Conservation (phyloP, 371 early-diverging fungal genomes). For the Saksenaea vasiformis region DNA sequence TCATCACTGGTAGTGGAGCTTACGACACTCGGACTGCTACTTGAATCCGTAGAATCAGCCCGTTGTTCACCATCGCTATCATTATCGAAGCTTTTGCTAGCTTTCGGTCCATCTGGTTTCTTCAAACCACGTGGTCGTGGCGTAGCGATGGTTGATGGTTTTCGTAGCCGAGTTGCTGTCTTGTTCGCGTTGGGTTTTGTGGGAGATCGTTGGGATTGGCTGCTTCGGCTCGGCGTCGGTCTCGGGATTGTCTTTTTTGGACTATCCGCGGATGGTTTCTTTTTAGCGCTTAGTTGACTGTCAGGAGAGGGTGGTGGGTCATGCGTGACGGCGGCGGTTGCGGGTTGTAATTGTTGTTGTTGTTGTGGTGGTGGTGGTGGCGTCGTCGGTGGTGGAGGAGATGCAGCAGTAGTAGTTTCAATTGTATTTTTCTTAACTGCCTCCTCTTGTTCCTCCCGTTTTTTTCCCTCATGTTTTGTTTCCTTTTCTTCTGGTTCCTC, state of each 20-base stretch:
- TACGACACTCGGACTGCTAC: not conserved
- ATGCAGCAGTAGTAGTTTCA: slow-evolving; percentile 4
- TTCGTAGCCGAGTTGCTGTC: slow-evolving; percentile 13
- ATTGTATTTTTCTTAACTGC: not conserved
- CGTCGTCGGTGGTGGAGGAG: slow-evolving; percentile 1
- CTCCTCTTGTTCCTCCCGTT: not conserved
- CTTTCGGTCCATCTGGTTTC: not conserved
- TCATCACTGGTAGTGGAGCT: slow-evolving; percentile 1
- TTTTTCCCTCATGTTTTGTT: not conserved
- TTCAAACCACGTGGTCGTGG: not conserved
- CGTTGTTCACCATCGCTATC: not conserved
- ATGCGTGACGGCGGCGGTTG: not conserved
- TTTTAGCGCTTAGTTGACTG: not conserved
- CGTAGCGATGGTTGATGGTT: slow-evolving; percentile 12
- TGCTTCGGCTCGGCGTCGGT: not conserved
- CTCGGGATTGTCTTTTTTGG: not conserved
- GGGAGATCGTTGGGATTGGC: not conserved
- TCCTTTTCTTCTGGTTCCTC: slow-evolving; percentile 4
- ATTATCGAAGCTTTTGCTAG: not conserved
- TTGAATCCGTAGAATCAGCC: not conserved
- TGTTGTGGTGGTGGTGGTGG: too few relatives aligned
- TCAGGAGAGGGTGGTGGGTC: not conserved
- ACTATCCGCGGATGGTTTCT: not conserved
- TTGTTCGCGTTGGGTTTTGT: not conserved
- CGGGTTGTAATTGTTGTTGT: too few relatives aligned